Percentiles rank a stretch among this genome's conserved stretches.
Evolutionary conservation across 2,329 filamentous ascomycete genomes (phyloP).

Genomic region (Cladophialophora exuberans): DNA sequence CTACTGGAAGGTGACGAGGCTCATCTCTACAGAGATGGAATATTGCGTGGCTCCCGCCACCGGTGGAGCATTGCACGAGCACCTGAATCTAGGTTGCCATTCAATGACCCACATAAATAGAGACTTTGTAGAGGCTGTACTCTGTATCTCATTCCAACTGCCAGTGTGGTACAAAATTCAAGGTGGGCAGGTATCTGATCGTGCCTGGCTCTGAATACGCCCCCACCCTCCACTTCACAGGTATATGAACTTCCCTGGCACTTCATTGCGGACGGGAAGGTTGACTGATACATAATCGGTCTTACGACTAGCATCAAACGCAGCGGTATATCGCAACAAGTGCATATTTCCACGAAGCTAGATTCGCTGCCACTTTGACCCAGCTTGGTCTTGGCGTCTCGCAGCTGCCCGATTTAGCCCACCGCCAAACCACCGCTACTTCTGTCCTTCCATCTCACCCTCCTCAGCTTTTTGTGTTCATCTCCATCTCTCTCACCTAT

Average conservation of each 20-base stretch:
- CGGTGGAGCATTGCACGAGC: slow-evolving; percentile 15
- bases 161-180: background rate
- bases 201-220: background rate
- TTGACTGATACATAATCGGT: slow-evolving; percentile 6
- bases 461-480: slow-evolving; percentile 25
- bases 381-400: slow-evolving; percentile 21
- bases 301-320: slow-evolving; percentile 5
- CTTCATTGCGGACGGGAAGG: background rate
- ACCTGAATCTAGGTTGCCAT: slow-evolving; percentile 1
- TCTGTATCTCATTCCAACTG: background rate
- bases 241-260: slow-evolving; percentile 1
- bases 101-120: background rate
- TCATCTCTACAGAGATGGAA: slow-evolving; percentile 14
- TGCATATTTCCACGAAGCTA: slow-evolving; percentile 5
- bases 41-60: slow-evolving; percentile 34
- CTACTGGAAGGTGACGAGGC: slow-evolving; percentile 27
- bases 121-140: background rate
- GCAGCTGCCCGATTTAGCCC: slow-evolving; percentile 18
- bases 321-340: background rate
- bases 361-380: slow-evolving; percentile 11
- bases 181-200: background rate
- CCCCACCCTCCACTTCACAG: background rate
- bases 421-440: slow-evolving; percentile 30
- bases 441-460: slow-evolving; percentile 32
- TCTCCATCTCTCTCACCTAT: slow-evolving; percentile 22